phyloP scores from a whole-genome alignment of 192 early-diverging fungal genomes.

The Pilaira anomala region DNA sequence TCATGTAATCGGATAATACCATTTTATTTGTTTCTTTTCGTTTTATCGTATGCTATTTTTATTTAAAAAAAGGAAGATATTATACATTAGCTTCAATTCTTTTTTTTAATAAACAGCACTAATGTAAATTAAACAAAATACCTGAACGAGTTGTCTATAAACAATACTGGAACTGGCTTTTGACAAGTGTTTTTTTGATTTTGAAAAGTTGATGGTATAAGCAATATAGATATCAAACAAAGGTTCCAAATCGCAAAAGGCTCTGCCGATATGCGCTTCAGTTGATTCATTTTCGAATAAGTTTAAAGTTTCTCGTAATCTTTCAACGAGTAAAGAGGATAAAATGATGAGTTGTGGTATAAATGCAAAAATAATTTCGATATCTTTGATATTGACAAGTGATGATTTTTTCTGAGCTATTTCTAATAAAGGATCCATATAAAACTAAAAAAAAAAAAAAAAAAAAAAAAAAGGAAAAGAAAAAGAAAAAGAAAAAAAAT shows the following conservation, averaged over 20 bases:
- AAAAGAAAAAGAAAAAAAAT: no score
- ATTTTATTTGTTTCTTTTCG: conserved; percentile 47
- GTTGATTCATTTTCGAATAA: conserved; percentile 1
- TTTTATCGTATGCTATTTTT: conserved; percentile 26
- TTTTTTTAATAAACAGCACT: not conserved
- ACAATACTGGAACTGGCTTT: conserved; percentile 26
- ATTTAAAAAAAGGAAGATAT: no score
- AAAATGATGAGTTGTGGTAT: conserved; percentile 31
- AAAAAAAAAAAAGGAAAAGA: conserved; percentile 17
- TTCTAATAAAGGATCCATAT: conserved; percentile 39
- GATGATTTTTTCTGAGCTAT: conserved; percentile 19
- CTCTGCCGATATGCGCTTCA: conserved; percentile 14
- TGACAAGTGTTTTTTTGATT: conserved; percentile 19
- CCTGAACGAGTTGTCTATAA: conserved; percentile 32
- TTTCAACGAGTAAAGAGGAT: conserved; percentile 16
- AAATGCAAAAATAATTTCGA: conserved; percentile 35
- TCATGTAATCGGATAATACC: conserved; percentile 66
- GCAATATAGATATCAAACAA: conserved; percentile 31
- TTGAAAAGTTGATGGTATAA: conserved; percentile 34
- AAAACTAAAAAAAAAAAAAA: conserved; percentile 21
- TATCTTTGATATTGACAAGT: conserved; percentile 31
- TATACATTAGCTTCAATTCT: not conserved
- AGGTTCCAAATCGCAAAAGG: conserved; percentile 24
- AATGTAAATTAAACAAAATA: conserved; percentile 3
- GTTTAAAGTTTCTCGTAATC: conserved; percentile 6